phyloP scores from a whole-genome alignment of 139 green algal species.

The Chlamydomonas asymmetrica region DNA sequence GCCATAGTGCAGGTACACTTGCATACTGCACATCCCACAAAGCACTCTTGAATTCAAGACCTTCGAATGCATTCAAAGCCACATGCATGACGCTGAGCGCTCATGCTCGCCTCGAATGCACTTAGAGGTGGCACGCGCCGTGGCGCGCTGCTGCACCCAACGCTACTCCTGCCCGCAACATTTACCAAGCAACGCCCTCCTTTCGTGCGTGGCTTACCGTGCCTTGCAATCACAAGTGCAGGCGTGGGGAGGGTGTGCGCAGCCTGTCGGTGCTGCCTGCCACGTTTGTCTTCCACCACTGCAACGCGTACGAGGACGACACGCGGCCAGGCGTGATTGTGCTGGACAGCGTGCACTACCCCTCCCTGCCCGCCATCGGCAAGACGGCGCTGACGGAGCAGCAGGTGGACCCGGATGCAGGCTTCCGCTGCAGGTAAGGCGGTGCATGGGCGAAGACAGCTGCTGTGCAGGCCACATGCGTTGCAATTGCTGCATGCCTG shows the following conservation, averaged over 20 bases:
- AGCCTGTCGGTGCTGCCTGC: not conserved
- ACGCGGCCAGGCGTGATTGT: not conserved
- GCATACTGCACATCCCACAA: too few relatives aligned
- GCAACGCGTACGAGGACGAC: conserved; percentile 15
- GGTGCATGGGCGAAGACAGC: not conserved
- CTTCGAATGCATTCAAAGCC: too few relatives aligned
- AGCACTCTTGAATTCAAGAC: too few relatives aligned
- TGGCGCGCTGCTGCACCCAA: too few relatives aligned
- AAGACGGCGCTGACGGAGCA: conserved; percentile 4
- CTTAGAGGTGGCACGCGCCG: too few relatives aligned
- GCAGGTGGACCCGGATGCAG: not conserved
- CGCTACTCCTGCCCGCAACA: too few relatives aligned
- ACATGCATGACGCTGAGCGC: too few relatives aligned
- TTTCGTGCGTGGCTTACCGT: too few relatives aligned
- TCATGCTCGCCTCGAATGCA: too few relatives aligned
- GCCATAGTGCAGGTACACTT: too few relatives aligned
- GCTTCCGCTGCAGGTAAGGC: not conserved
- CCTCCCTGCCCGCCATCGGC: conserved; percentile 2
- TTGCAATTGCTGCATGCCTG: not conserved
- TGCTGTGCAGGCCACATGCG: not conserved
- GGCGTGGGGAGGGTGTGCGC: conserved; percentile 10
- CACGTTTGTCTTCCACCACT: conserved; percentile 4
- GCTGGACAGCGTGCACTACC: conserved; percentile 10
- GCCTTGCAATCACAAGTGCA: not conserved
- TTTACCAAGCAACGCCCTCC: too few relatives aligned